A percentile compares a stretch with the other conserved stretches of the same genome.
These are phyloP conservation scores for Ceratocystis huliohia DNA, from an alignment of 2,329 filamentous ascomycete genomes.

Conservation along the genomic window DNA sequence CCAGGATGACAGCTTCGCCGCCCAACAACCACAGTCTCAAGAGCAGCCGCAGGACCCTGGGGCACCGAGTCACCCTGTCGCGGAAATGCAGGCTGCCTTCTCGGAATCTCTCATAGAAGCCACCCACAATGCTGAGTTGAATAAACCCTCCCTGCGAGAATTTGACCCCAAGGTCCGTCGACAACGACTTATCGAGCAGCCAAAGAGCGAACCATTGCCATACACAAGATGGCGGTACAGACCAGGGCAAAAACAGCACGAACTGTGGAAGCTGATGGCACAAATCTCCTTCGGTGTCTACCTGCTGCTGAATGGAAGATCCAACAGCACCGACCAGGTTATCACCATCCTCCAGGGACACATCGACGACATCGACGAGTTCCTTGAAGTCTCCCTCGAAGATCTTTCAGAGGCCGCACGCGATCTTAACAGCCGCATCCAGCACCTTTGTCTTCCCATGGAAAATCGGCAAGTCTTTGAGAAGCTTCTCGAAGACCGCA, in stretches of 20 bases:
- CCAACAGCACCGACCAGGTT: conserved; percentile 79
- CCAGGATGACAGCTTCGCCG: background rate
- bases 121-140: conserved; percentile 21
- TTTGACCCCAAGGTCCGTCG: conserved; percentile 49
- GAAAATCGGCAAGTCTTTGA: conserved; percentile 74
- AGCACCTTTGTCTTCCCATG: conserved; percentile 70
- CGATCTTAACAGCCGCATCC: conserved; percentile 69
- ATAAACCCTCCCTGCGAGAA: conserved; percentile 41
- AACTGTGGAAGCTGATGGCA: conserved; percentile 76
- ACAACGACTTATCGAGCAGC: conserved; percentile 54
- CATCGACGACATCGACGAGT: conserved; percentile 87
- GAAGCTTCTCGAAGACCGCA: conserved; percentile 71
- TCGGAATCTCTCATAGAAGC: conserved; percentile 64
- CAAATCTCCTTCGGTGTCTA: conserved; percentile 93
- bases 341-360: conserved; percentile 80
- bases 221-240: conserved; percentile 64
- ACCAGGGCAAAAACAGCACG: conserved; percentile 66
- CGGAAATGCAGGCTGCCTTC: conserved; percentile 67
- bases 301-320: conserved; percentile 68
- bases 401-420: conserved; percentile 66
- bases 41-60: background rate
- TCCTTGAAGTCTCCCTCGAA: conserved; percentile 72
- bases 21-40: conserved; percentile 5
- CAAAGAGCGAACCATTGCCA: conserved; percentile 56
- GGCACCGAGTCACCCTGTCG: conserved; percentile 52